Evolutionary conservation across 495 filamentous ascomycete species (phyloP), one percentile per base, ranked within the genome.

Genomic region (Letharia columbiana): DNA sequence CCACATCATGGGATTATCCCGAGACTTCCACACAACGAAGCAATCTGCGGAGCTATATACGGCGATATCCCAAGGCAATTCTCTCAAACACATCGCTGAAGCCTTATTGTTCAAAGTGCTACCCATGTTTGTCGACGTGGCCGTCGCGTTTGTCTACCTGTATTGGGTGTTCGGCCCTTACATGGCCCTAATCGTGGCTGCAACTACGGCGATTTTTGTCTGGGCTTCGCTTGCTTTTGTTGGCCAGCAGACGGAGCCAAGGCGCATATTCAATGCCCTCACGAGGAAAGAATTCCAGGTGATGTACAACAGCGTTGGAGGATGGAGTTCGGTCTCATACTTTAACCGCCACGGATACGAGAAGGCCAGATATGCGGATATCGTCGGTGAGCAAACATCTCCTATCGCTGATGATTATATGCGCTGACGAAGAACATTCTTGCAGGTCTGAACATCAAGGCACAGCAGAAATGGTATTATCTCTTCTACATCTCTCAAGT

Each of bases 11-110:
- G 82, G 80, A 61, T 80, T 94, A 35, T 91, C 88, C 0, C 87
- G 86, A 66, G 89, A 93, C 70, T 92, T 91, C 66, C 89, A 94
- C 71, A 87, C 86, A 66, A 81, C 82, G 61, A 91, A 91, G 76
- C 83, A 83, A 63, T 87, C 85, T 6, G 89, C 85, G 10, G 87
- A 91, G 69, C 79, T 92, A 44, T 84, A 83, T 67, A 80, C 84
- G 68, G 83, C 89, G 4, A 83, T 92, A 40, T 78, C 79, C 40
- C 86, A 87, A 68, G 90, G 87, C 10, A 74, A 79, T 39, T 83
- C 83, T 47, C 77, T 92, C 18, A 83, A 82, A 49, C 79, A 81
- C 66, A 77, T 92, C 60, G 76, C 89, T 35, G 85, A 91, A 59
- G 83, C 83, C 15, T 74, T 91, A 56, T 80, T 86, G 59, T 91